Evolutionary conservation across 352 stramenopile genomes (phyloP).

Genomic region (Chrysophaeum taylorii): DNA sequence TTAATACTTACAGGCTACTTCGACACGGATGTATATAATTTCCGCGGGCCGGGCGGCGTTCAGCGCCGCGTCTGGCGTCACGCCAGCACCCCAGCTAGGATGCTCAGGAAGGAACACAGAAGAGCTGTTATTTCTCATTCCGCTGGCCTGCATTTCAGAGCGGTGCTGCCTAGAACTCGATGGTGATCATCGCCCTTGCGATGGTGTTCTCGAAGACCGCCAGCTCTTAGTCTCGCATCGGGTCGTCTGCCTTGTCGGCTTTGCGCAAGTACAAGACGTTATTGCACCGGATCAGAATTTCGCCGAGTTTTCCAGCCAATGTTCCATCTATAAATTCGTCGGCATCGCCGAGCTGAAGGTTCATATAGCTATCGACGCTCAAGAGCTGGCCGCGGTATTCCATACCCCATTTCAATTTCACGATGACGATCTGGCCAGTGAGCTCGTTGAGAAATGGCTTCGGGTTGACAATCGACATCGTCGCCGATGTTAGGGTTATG

Average conservation of each 20-base stretch:
- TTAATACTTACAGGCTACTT: no score
- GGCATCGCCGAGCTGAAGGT: conserved; percentile 88
- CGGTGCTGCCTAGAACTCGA: no score
- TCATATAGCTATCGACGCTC: conserved; percentile 98
- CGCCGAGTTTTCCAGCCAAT: conserved; percentile 86
- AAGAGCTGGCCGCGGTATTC: conserved; percentile 88
- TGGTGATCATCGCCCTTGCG: no score
- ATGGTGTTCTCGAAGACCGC: no score
- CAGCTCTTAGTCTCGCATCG: background rate
- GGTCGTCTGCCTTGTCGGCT: conserved; percentile 58
- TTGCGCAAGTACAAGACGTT: conserved; percentile 95
- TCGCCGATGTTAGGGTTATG: no score
- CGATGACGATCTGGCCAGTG: conserved; percentile 81
- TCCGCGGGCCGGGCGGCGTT: no score
- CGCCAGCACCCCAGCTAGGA: no score
- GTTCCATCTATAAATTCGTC: conserved; percentile 96
- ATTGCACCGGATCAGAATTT: conserved; percentile 98
- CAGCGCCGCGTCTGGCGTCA: no score
- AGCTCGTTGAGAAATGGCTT: conserved; percentile 87
- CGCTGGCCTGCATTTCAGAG: no score
- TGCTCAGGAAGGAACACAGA: no score
- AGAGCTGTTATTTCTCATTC: no score
- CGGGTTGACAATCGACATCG: conserved; percentile 70
- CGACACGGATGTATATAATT: no score
- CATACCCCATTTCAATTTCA: conserved; percentile 98